Evolutionary conservation across 2,329 filamentous ascomycete genomes (phyloP).

Genomic region (Triangularia setosa): DNA sequence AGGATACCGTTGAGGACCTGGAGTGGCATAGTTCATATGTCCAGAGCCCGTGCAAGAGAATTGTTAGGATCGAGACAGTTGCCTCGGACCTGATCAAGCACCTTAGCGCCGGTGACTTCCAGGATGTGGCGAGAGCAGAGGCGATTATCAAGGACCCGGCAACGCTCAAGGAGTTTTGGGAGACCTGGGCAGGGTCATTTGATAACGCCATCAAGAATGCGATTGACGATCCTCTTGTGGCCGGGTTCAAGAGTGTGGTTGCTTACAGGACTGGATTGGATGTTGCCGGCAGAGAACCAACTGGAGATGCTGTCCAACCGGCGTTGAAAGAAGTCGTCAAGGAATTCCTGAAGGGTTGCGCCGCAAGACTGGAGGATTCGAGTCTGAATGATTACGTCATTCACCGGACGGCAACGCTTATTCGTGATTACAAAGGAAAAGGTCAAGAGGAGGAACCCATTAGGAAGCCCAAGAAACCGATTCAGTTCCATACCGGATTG

Average conservation of each 20-base stretch:
- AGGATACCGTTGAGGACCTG: constrained; percentile 54
- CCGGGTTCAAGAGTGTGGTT: constrained; percentile 78
- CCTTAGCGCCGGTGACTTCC: constrained; percentile 17
- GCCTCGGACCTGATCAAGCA: constrained; percentile 59
- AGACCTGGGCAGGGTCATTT: constrained; percentile 48
- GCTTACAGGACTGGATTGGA: constrained; percentile 75
- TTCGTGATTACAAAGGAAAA: constrained; percentile 43
- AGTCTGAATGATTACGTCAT: constrained; percentile 68
- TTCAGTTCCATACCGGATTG: constrained; percentile 81
- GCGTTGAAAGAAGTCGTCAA: constrained; percentile 37
- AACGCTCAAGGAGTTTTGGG: constrained; percentile 38
- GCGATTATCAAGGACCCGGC: constrained; percentile 33
- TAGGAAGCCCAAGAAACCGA: constrained; percentile 54
- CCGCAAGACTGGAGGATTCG: constrained; percentile 57
- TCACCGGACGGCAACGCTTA: constrained; percentile 56
- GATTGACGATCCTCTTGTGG: constrained; percentile 63
- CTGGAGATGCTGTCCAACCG: constrained; percentile 37
- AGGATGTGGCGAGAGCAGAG: neutral
- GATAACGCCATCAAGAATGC: constrained; percentile 50
- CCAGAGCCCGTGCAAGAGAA: constrained; percentile 61
- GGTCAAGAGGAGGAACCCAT: constrained; percentile 11
- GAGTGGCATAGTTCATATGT: constrained; percentile 65
- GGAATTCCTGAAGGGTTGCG: constrained; percentile 31
- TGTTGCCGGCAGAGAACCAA: constrained; percentile 44
- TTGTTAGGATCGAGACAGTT: constrained; percentile 72